These are phyloP conservation scores for Solanum boliviense DNA, from an alignment of 257 asterid species.

Conservation along the genomic window DNA sequence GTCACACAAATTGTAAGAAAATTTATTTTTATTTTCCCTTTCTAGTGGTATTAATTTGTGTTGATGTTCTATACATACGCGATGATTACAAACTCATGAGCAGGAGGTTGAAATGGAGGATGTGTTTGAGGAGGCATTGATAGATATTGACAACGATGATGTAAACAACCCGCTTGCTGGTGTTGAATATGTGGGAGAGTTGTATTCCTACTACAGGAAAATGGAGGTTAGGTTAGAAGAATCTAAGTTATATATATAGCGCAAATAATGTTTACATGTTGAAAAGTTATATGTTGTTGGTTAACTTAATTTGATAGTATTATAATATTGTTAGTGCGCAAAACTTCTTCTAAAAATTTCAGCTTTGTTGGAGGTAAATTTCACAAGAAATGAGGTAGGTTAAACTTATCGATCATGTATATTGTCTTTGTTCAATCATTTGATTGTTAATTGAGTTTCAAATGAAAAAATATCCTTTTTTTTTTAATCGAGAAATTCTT, in stretches of 20 bases:
- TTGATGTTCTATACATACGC: not conserved
- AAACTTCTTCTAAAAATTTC: too few species aligned
- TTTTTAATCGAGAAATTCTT: not conserved
- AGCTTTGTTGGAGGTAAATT: not conserved
- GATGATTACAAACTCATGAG: conserved; percentile 8
- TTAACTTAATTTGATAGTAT: not conserved
- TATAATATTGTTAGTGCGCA: too few species aligned
- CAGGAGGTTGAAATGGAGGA: conserved; percentile 95
- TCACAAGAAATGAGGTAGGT: not conserved
- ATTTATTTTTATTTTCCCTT: not conserved
- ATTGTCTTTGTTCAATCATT: not conserved
- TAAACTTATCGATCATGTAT: not conserved
- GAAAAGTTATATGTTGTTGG: not conserved
- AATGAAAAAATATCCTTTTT: not conserved
- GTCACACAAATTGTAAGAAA: conserved; percentile 24
- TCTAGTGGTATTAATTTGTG: not conserved
- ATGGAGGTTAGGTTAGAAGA: conserved; percentile 38
- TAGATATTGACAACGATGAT: conserved; percentile 60
- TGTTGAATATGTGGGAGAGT: conserved; percentile 62
- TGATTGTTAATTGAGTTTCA: not conserved
- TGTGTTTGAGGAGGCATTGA: conserved; percentile 50
- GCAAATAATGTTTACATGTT: not conserved
- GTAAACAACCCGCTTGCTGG: conserved; percentile 63
- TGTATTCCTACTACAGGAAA: conserved; percentile 56
- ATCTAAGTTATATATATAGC: not conserved